These are phyloP conservation scores for Bremia lactucae DNA, from an alignment of 352 stramenopile species.

Conservation along the genomic window DNA sequence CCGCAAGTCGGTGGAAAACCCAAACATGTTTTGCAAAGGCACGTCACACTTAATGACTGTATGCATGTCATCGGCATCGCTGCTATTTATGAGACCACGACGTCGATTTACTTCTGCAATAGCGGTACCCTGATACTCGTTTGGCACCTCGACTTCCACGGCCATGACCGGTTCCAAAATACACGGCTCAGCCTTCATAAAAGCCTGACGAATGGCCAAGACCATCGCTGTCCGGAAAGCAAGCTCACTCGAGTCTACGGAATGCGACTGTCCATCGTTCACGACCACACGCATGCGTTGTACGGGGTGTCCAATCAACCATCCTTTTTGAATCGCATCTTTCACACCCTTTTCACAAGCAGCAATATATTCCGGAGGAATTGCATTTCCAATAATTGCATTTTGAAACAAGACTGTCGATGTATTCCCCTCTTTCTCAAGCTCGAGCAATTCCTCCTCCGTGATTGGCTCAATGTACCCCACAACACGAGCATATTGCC, in stretches of 20 bases:
- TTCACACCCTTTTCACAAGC: constrained; percentile 95
- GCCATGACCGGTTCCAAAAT: constrained; percentile 96
- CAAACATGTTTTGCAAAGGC: constrained; percentile 98
- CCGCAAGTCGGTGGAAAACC: constrained; percentile 95
- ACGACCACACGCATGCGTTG: constrained; percentile 77
- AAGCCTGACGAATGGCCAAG: constrained; percentile 90
- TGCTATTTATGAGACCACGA: constrained; percentile 93
- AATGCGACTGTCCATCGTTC: constrained; percentile 90
- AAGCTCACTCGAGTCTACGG: constrained; percentile 97
- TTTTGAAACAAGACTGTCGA: constrained; percentile 93
- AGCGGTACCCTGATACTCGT: constrained; percentile 93
- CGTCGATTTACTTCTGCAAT: constrained; percentile 91
- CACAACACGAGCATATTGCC: constrained; percentile 95
- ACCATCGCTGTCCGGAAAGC: constrained; percentile 95
- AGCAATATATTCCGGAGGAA: constrained; percentile 97
- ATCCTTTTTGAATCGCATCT: constrained; percentile 92
- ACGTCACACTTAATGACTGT: constrained; percentile 90
- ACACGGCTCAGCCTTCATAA: constrained; percentile 87
- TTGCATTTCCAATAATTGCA: constrained; percentile 95
- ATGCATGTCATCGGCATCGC: constrained; percentile 91
- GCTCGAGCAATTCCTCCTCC: constrained; percentile 58
- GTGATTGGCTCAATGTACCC: constrained; percentile 96
- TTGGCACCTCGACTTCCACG: constrained; percentile 89
- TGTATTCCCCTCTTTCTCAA: constrained; percentile 19
- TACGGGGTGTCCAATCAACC: constrained; percentile 94